Conservation (phyloP, 2,329 filamentous ascomycete species). For the Dactylellina leptospora region DNA sequence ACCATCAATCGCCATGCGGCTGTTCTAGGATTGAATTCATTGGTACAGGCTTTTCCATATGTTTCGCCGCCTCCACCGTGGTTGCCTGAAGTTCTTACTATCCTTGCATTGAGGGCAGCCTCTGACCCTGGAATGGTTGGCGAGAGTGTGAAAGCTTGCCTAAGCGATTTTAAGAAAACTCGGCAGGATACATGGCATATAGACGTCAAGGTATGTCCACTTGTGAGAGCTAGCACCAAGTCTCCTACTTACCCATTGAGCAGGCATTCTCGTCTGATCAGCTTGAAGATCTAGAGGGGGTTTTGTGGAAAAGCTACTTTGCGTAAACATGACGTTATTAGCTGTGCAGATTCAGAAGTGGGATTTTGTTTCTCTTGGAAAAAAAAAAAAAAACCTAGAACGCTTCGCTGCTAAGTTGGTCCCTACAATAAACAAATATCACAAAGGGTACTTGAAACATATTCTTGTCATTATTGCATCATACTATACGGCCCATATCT, state of each 20-base stretch:
- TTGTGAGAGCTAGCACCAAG: no score
- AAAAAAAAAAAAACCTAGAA: no score
- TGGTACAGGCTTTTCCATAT: slow-evolving; percentile 96
- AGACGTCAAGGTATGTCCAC: slow-evolving; percentile 92
- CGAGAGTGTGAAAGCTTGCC: slow-evolving; percentile 90
- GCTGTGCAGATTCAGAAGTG: no score
- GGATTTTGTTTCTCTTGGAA: no score
- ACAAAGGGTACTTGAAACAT: neutral
- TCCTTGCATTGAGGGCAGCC: slow-evolving; percentile 82
- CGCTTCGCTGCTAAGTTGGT: neutral
- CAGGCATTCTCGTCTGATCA: slow-evolving; percentile 88
- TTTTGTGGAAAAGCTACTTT: slow-evolving; percentile 99
- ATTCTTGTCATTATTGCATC: neutral
- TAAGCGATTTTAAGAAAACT: slow-evolving; percentile 99
- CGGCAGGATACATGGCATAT: slow-evolving; percentile 98
- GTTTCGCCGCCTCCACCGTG: slow-evolving; percentile 88
- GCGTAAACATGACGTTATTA: slow-evolving; percentile 65
- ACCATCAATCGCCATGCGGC: slow-evolving; percentile 82
- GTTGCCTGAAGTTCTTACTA: slow-evolving; percentile 92
- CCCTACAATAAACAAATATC: neutral
- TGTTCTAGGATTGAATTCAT: slow-evolving; percentile 85
- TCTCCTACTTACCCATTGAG: no score
- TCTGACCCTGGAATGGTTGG: slow-evolving; percentile 91
- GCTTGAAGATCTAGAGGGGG: slow-evolving; percentile 91
- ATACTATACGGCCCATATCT: slow-evolving; percentile 73